Evolutionary conservation across 805 yeast species (phyloP).

Genomic region (Candida boleticola): DNA sequence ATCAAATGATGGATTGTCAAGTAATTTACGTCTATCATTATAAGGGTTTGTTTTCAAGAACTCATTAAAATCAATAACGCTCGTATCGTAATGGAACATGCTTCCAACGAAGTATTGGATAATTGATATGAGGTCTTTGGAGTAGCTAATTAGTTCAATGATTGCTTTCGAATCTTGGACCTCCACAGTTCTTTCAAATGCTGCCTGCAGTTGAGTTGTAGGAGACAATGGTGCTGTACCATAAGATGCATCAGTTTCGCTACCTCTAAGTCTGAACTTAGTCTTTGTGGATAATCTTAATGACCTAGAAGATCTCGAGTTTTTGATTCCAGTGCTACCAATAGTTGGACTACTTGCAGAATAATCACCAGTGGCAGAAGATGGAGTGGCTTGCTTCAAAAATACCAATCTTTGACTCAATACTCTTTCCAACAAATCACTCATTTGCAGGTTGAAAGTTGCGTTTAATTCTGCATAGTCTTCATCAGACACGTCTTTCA

Average conservation of each 20-base stretch:
- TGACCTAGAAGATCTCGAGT: neutral
- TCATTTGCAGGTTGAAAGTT: conserved; percentile 32
- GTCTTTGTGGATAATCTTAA: conserved; percentile 1
- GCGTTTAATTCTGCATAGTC: conserved; percentile 48
- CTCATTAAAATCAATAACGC: conserved; percentile 25
- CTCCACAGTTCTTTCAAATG: conserved; percentile 12
- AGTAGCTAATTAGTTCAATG: conserved; percentile 33
- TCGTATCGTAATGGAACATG: conserved; percentile 40
- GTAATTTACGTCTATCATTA: conserved; percentile 23
- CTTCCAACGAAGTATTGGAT: conserved; percentile 40
- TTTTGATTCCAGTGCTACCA: neutral
- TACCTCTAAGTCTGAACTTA: conserved; percentile 8
- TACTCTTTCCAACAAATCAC: conserved; percentile 26
- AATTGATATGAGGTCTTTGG: conserved; percentile 32
- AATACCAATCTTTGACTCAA: conserved; percentile 20
- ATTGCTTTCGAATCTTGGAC: conserved; percentile 33
- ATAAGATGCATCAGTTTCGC: neutral
- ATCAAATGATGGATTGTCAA: conserved; percentile 31
- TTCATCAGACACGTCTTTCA: conserved; percentile 53
- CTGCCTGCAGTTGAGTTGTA: neutral
- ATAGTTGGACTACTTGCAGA: conserved; percentile 1
- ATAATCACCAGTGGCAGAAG: conserved; percentile 5
- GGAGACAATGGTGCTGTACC: conserved; percentile 1
- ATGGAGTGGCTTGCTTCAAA: conserved; percentile 15
- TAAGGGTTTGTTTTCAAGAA: conserved; percentile 28